These are phyloP conservation scores for Hygrophoropsis aurantiaca DNA, from an alignment of 768 basidiomycete species.

Conservation along the genomic window DNA sequence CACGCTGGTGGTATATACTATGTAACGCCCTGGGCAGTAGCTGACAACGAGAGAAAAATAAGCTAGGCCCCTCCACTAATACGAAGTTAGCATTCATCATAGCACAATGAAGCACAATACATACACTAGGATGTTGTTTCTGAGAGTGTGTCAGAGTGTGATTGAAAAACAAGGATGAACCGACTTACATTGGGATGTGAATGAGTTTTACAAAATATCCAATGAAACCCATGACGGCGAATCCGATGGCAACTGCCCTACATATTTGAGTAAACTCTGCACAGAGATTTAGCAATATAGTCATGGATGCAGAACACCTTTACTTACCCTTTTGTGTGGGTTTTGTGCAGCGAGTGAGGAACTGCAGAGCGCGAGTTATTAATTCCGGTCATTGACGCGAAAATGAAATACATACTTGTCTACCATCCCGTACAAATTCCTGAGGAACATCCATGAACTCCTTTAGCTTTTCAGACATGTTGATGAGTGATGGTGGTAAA, in stretches of 20 bases:
- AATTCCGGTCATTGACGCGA: not conserved
- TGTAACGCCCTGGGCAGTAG: conserved; percentile 1
- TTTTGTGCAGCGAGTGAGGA: conserved; percentile 96
- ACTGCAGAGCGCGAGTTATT: conserved; percentile 47
- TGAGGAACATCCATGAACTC: conserved; percentile 92
- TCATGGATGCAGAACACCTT: not conserved
- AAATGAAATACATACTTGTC: conserved; percentile 61
- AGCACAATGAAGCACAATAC: conserved; percentile 34
- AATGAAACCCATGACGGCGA: conserved; percentile 99
- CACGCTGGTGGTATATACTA: conserved; percentile 13
- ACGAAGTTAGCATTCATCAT: conserved; percentile 3
- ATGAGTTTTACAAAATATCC: conserved; percentile 99
- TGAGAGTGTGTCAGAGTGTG: conserved; percentile 30
- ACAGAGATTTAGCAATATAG: conserved; percentile 4
- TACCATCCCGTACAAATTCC: conserved; percentile 90
- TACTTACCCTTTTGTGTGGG: conserved; percentile 87
- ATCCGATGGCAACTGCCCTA: conserved; percentile 95
- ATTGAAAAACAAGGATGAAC: not conserved
- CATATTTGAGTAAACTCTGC: conserved; percentile 94
- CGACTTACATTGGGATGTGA: conserved; percentile 93
- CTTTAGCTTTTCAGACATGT: conserved; percentile 87
- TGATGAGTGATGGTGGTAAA: conserved; percentile 13
- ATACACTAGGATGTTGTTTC: conserved; percentile 98
- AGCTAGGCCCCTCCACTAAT: conserved; percentile 74
- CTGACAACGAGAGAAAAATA: conserved; percentile 19